Evolutionary conservation across 208 protist genomes (phyloP), one percentile per base, ranked within the genome.

Genomic region (Perkinsela sp.): DNA sequence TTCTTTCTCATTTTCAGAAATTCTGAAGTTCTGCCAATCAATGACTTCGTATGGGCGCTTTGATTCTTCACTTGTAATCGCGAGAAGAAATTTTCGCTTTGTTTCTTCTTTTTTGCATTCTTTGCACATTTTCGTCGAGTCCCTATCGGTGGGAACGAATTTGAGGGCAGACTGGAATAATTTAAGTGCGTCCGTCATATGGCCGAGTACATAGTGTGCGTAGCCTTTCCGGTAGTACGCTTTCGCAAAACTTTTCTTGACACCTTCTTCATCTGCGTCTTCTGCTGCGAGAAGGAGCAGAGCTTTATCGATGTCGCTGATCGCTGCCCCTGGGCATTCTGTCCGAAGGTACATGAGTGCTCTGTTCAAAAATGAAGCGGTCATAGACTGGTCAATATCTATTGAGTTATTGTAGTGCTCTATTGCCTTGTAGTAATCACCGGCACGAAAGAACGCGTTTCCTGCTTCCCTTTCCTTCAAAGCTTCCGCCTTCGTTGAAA

Each of bases 181-280:
- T 48, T 80, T 81, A 66, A 92, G 77, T 2, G 91, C 93, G 13
- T 97, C 91, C 73, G 96, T 93, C 76, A 85, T 95, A 72, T 97
- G 93, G 1, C 85, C 83, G 1, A 97, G 78, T 15, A 83, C 78
- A 29, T 97, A 79, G 73, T 96, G 79, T 0, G 93, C 92, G 0
- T 87, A 90, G 28, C 90, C 95, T 48, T 93, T 85, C 72, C 94
- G 85, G 80, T 98, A 98, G 76, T 97, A 96, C 13, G 90, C 94
- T 83, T 98, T 98, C 0, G 94, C 79, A 68, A 93, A 97, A 22
- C 6, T 6, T 57, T 22, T 57, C 22, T 57, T 22, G 6, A 6
- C 40, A 40, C 74, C 80, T 0, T 85, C 83, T 57, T 97, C 93
- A n/a, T 57, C 40, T n/a, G 6, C 13, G 22, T 6, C 6, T 57